Evolutionary conservation across 352 stramenopile genomes (phyloP).

Genomic region (Blastocystis sp.): DNA sequence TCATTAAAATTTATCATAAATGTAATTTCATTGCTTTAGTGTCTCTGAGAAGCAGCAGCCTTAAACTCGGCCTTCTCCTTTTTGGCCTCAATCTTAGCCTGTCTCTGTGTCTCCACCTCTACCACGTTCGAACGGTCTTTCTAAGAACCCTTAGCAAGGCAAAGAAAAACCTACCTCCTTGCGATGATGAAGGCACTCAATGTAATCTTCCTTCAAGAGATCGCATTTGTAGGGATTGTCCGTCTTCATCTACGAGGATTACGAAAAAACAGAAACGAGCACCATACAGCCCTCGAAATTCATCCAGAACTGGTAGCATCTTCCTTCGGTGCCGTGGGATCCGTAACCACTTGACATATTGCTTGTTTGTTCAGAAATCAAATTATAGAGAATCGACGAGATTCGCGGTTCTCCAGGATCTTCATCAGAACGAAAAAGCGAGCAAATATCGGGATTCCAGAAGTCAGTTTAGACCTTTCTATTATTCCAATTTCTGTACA

Average conservation of each 20-base stretch:
- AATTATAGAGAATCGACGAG: neutral
- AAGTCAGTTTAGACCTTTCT: neutral
- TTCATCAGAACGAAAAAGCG: neutral
- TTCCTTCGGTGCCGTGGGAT: slow-evolving; percentile 44
- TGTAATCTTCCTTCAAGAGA: slow-evolving; percentile 59
- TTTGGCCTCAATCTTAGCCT: slow-evolving; percentile 21
- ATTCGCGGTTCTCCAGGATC: neutral
- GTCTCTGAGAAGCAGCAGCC: slow-evolving; percentile 3
- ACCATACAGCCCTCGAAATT: slow-evolving; percentile 57
- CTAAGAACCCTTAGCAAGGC: neutral
- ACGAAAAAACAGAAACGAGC: neutral
- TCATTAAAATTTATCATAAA: neutral
- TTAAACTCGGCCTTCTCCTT: slow-evolving; percentile 19
- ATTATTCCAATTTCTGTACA: slow-evolving; percentile 24
- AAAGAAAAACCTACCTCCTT: neutral
- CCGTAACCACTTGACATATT: slow-evolving; percentile 59
- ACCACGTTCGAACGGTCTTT: slow-evolving; percentile 55
- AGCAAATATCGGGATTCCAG: neutral
- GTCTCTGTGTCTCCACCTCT: slow-evolving; percentile 22
- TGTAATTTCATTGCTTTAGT: slow-evolving; percentile 52
- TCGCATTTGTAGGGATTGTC: slow-evolving; percentile 60
- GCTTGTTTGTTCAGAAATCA: neutral
- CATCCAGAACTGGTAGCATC: slow-evolving; percentile 59
- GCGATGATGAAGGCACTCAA: slow-evolving; percentile 58
- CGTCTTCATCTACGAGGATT: neutral